Conservation (phyloP, 306 rosid genomes). For the Cucurbita maxima region DNA sequence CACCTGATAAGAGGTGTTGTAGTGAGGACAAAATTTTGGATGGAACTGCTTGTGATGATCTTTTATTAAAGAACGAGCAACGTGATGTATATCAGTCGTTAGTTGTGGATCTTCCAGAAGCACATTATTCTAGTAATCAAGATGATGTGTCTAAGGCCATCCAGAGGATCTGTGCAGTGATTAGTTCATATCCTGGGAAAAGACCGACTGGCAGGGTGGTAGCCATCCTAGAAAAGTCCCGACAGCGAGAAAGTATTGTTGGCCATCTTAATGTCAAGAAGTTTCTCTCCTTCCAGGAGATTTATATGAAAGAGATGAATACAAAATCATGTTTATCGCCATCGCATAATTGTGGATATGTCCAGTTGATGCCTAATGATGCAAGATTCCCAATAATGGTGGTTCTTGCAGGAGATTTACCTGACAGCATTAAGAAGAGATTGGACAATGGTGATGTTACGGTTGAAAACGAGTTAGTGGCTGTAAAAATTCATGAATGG, state of each 20-base stretch:
- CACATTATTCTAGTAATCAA: constrained; percentile 24
- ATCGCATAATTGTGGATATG: constrained; percentile 28
- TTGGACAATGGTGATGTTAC: constrained; percentile 41
- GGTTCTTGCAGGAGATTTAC: constrained; percentile 38
- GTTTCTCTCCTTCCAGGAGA: constrained; percentile 25
- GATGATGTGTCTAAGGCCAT: constrained; percentile 26
- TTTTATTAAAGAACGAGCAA: constrained; percentile 18
- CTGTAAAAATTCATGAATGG: constrained; percentile 64
- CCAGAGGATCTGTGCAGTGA: constrained; percentile 34
- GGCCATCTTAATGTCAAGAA: constrained; percentile 50
- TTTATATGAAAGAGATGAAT: constrained; percentile 22
- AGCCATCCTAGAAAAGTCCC: constrained; percentile 56
- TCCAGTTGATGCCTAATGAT: constrained; percentile 53
- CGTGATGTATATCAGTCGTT: constrained; percentile 11
- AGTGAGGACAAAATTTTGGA: constrained; percentile 12
- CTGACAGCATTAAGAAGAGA: constrained; percentile 41
- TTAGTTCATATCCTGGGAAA: constrained; percentile 53
- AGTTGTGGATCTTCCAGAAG: constrained; percentile 17
- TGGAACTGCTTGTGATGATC: constrained; percentile 17
- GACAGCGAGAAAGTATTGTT: constrained; percentile 43
- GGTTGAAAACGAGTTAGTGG: constrained; percentile 54
- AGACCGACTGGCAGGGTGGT: constrained; percentile 78
- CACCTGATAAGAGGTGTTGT: constrained; percentile 14
- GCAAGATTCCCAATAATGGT: constrained; percentile 53
- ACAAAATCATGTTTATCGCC: constrained; percentile 20